Evolutionary conservation across 176 grass and related monocot species (phyloP).

Genomic region (Calamus simplicifolius): DNA sequence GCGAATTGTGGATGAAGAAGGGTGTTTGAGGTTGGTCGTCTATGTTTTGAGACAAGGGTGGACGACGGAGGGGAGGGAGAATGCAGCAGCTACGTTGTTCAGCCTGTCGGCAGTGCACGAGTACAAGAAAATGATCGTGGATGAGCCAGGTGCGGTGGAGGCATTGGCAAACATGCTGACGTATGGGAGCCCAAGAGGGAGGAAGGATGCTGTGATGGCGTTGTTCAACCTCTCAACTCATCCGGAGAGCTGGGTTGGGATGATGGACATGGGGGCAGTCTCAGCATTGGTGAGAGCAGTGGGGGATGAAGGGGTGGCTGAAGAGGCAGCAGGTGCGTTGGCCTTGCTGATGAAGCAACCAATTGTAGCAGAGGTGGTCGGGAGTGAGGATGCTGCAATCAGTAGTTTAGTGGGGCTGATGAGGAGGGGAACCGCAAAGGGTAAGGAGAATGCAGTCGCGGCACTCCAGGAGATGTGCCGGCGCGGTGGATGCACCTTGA

Average conservation of each 20-base stretch:
- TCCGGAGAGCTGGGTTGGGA: slow-evolving; percentile 59
- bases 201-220: slow-evolving; percentile 97
- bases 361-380: slow-evolving; percentile 51
- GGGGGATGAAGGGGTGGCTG: slow-evolving; percentile 60
- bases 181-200: slow-evolving; percentile 67
- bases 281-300: slow-evolving; percentile 54
- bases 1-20: slow-evolving; percentile 66
- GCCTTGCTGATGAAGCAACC: slow-evolving; percentile 79
- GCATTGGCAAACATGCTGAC: slow-evolving; percentile 66
- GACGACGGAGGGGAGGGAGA: slow-evolving; percentile 78
- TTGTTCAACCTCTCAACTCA: slow-evolving; percentile 95
- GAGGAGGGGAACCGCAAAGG: slow-evolving; percentile 85
- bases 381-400: slow-evolving; percentile 46
- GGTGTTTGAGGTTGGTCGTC: slow-evolving; percentile 59
- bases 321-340: slow-evolving; percentile 91
- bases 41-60: slow-evolving; percentile 68
- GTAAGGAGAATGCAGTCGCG: slow-evolving; percentile 89
- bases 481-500: slow-evolving; percentile 41
- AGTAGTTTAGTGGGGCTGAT: slow-evolving; percentile 61
- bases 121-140: slow-evolving; percentile 83
- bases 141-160: slow-evolving; percentile 57
- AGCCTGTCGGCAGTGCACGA: slow-evolving; percentile 90
- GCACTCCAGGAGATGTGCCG: slow-evolving; percentile 92
- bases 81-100: slow-evolving; percentile 91
- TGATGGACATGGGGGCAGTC: slow-evolving; percentile 67